phyloP scores from a whole-genome alignment of 164 flowering plant genomes.

The Paratinospora sagittata region DNA sequence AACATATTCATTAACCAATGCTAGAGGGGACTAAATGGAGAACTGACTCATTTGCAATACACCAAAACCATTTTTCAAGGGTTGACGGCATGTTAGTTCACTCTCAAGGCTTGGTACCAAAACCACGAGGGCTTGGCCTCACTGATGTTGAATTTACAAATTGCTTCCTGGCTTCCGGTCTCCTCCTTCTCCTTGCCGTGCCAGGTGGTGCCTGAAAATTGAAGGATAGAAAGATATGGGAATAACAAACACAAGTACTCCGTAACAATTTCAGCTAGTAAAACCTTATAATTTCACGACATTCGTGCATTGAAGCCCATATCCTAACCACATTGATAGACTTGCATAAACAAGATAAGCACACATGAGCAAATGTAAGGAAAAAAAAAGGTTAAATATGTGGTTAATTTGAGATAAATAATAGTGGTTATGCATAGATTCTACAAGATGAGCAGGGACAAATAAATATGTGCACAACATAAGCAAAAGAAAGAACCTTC shows the following conservation, averaged over 20 bases:
- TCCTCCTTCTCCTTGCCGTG: constrained; percentile 75
- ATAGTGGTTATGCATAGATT: not conserved
- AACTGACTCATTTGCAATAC: not conserved
- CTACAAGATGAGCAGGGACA: not conserved
- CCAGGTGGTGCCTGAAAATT: constrained; percentile 72
- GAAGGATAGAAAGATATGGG: not conserved
- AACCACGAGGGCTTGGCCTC: constrained; percentile 78
- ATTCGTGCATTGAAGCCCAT: too few relatives aligned
- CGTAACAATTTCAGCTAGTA: not conserved
- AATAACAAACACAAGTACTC: not conserved
- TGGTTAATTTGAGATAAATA: not conserved
- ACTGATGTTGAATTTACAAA: constrained; percentile 48
- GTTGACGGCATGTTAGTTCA: not conserved
- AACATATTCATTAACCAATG: too few relatives aligned
- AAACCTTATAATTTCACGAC: too few relatives aligned
- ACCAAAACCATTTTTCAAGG: not conserved
- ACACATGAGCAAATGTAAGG: not conserved
- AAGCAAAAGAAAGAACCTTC: constrained; percentile 42
- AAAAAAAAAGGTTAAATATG: not conserved
- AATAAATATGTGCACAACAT: not conserved
- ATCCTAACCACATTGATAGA: too few relatives aligned
- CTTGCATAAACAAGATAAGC: too few relatives aligned
- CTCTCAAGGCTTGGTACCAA: constrained; percentile 49
- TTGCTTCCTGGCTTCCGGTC: constrained; percentile 54
- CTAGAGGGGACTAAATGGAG: not conserved